Percentiles rank a stretch among this genome's conserved stretches.
Evolutionary conservation across 306 rosid genomes (phyloP).

Genomic region (Adenanthera pavonina): DNA sequence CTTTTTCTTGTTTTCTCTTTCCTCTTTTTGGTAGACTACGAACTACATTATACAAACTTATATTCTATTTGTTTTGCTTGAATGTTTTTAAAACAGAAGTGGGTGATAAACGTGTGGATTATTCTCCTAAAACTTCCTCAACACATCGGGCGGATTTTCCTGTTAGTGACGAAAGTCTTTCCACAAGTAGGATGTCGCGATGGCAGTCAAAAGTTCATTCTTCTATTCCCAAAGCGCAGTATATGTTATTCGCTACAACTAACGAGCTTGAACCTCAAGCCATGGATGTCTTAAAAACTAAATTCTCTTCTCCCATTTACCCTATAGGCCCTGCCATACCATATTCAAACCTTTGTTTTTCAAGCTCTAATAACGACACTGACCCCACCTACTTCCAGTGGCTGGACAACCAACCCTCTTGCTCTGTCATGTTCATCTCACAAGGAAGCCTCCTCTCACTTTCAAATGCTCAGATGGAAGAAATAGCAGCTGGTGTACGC

Average conservation of each 20-base stretch:
- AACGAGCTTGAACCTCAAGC: slow-evolving; percentile 52
- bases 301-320: slow-evolving; percentile 48
- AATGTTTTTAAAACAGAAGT: not conserved
- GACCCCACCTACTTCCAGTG: slow-evolving; percentile 39
- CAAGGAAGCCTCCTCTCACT: slow-evolving; percentile 63
- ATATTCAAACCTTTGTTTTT: not conserved
- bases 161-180: not conserved
- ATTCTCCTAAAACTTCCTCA: not conserved
- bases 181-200: not conserved
- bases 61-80: not conserved
- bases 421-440: slow-evolving; percentile 58
- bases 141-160: not conserved
- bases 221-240: slow-evolving; percentile 52
- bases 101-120: not conserved
- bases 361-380: not conserved
- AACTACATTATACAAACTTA: no score
- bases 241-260: slow-evolving; percentile 43
- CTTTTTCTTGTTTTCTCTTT: no score
- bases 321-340: slow-evolving; percentile 54
- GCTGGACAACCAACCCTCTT: slow-evolving; percentile 52
- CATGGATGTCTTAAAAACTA: slow-evolving; percentile 42
- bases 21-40: no score
- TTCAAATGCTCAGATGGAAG: slow-evolving; percentile 55
- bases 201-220: not conserved
- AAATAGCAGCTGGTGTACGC: slow-evolving; percentile 46